Percentiles rank a stretch among this genome's conserved stretches.
Conservation (phyloP, 2,329 filamentous ascomycete species). For the Sordariomycetes sp. region DNA sequence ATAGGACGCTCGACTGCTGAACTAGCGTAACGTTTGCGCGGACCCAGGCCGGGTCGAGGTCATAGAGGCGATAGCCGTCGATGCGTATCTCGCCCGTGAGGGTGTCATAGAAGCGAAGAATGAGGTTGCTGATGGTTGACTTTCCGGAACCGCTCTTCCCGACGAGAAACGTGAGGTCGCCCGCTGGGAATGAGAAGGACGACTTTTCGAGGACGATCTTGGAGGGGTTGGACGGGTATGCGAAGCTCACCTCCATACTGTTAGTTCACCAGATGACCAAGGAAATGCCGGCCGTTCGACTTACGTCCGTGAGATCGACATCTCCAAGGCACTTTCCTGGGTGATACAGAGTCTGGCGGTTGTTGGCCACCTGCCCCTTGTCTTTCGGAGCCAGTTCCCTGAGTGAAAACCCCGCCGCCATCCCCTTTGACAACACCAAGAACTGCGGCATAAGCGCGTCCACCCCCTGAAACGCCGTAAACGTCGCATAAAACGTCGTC, state of each 20-base stretch:
- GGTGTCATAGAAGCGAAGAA: conserved; percentile 66
- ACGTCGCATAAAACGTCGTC: conserved; percentile 73
- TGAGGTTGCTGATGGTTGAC: conserved; percentile 70
- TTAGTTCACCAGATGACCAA: neutral
- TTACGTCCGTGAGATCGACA: conserved; percentile 56
- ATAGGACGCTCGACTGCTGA: conserved; percentile 70
- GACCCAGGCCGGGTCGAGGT: conserved; percentile 57
- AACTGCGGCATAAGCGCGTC: conserved; percentile 65
- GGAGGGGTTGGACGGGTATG: conserved; percentile 60
- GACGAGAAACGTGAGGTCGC: conserved; percentile 66
- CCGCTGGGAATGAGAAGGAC: conserved; percentile 57
- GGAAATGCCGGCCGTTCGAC: conserved; percentile 10
- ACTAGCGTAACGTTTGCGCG: conserved; percentile 66
- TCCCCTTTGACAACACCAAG: conserved; percentile 66
- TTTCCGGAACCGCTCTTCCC: conserved; percentile 86
- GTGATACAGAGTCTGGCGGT: conserved; percentile 9
- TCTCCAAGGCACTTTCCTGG: conserved; percentile 41
- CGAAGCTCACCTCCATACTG: conserved; percentile 51
- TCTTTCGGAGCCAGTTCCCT: conserved; percentile 7
- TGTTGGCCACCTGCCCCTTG: neutral
- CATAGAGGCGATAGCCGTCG: conserved; percentile 49
- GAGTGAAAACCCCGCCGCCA: conserved; percentile 48
- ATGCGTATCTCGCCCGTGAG: conserved; percentile 51
- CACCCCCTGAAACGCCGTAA: conserved; percentile 64
- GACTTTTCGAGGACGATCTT: conserved; percentile 45